Conservation (phyloP, 768 basidiomycete species). For the Pleurotus sapidus region DNA sequence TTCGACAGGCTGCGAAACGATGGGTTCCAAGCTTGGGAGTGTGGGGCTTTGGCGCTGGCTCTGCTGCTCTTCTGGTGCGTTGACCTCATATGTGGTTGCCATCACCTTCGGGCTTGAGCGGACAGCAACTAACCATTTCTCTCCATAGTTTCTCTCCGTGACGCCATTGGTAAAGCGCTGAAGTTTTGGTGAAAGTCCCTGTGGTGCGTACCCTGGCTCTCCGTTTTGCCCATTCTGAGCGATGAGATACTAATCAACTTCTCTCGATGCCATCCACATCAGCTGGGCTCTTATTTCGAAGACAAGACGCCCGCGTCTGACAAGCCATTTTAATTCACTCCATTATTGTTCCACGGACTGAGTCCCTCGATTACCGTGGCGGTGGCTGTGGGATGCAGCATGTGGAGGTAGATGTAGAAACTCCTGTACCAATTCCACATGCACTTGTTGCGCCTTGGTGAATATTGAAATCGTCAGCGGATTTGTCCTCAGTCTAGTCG, state of each 20-base stretch:
- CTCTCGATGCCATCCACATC: constrained; percentile 5
- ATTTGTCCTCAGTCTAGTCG: neutral
- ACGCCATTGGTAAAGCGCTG: constrained; percentile 83
- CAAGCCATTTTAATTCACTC: constrained; percentile 67
- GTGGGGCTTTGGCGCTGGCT: constrained; percentile 72
- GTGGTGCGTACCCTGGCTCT: constrained; percentile 44
- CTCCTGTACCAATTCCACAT: neutral
- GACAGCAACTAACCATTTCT: neutral
- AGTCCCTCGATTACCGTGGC: constrained; percentile 17
- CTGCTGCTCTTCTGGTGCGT: constrained; percentile 65
- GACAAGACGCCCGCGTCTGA: constrained; percentile 81
- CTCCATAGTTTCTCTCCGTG: constrained; percentile 65
- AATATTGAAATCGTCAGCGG: neutral
- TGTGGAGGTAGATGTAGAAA: constrained; percentile 4
- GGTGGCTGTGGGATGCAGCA: constrained; percentile 8
- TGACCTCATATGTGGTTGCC: constrained; percentile 8
- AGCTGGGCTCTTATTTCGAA: constrained; percentile 73
- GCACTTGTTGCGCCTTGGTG: neutral
- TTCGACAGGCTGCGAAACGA: constrained; percentile 42
- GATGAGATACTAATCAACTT: constrained; percentile 7
- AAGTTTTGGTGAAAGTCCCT: constrained; percentile 70
- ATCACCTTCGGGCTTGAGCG: neutral
- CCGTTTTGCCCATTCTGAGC: constrained; percentile 1
- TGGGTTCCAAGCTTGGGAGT: constrained; percentile 63
- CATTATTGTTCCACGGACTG: constrained; percentile 12